Evolutionary conservation across 2,329 filamentous ascomycete species (phyloP).

Genomic region (Mycocentrospora acerina): DNA sequence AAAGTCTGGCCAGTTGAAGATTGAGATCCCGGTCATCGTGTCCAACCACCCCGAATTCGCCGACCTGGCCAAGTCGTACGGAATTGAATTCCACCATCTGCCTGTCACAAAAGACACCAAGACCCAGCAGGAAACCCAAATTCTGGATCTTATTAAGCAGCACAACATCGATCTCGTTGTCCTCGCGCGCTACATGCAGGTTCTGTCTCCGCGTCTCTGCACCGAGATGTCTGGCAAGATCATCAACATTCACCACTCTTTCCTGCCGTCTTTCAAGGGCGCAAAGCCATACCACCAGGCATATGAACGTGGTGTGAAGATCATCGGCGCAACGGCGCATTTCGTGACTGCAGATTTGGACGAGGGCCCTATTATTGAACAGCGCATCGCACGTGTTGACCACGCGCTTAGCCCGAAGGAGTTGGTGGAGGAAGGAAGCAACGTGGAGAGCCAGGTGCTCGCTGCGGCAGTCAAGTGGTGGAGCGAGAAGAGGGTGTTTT

Average conservation of each 20-base stretch:
- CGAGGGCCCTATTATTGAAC: slow-evolving; percentile 86
- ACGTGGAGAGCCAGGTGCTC: slow-evolving; percentile 80
- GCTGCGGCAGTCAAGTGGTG: slow-evolving; percentile 83
- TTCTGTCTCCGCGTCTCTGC: slow-evolving; percentile 73
- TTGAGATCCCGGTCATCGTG: slow-evolving; percentile 76
- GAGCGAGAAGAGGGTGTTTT: slow-evolving; percentile 73
- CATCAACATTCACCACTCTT: slow-evolving; percentile 90
- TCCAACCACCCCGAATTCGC: slow-evolving; percentile 79
- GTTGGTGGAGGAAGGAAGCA: slow-evolving; percentile 76
- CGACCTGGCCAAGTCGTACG: slow-evolving; percentile 69
- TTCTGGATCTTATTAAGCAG: slow-evolving; percentile 69
- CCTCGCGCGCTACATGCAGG: slow-evolving; percentile 85
- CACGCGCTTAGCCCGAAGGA: slow-evolving; percentile 75
- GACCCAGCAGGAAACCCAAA: slow-evolving; percentile 67
- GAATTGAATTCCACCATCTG: slow-evolving; percentile 77
- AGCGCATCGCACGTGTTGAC: slow-evolving; percentile 74
- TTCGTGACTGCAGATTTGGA: slow-evolving; percentile 84
- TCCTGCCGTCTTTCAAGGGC: slow-evolving; percentile 85
- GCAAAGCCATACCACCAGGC: slow-evolving; percentile 88
- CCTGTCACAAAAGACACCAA: slow-evolving; percentile 80
- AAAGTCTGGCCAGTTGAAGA: slow-evolving; percentile 70
- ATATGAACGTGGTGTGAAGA: slow-evolving; percentile 83
- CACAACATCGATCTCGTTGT: slow-evolving; percentile 77
- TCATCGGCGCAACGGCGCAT: slow-evolving; percentile 82
- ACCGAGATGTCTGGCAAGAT: slow-evolving; percentile 79